Percentiles rank a stretch among this genome's conserved stretches.
Conservation (phyloP, 805 yeast species). For the Spathaspora boniae region DNA sequence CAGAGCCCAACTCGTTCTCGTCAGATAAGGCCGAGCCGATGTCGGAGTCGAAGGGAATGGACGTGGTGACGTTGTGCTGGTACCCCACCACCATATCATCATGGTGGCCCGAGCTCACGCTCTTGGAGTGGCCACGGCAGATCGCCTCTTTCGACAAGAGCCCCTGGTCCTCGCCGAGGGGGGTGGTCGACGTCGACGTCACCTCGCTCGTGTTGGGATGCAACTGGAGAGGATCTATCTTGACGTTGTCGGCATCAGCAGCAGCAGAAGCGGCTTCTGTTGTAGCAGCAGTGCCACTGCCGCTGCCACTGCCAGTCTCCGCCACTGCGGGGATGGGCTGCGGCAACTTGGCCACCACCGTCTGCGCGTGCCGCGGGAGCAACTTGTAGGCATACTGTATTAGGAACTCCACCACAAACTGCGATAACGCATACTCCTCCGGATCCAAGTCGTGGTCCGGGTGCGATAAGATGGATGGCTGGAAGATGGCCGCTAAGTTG, state of each 20-base stretch:
- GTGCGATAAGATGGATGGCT: conserved; percentile 92
- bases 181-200: conserved; percentile 1
- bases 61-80: conserved; percentile 33
- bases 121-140: conserved; percentile 27
- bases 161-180: not conserved
- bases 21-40: conserved; percentile 34
- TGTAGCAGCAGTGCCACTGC: too few species aligned
- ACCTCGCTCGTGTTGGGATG: not conserved
- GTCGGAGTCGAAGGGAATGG: conserved; percentile 46
- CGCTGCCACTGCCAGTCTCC: conserved; percentile 1
- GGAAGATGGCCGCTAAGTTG: conserved; percentile 93
- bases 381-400: conserved; percentile 81
- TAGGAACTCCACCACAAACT: conserved; percentile 82
- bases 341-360: too few species aligned
- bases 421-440: conserved; percentile 83
- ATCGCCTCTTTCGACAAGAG: not conserved
- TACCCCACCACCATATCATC: conserved; percentile 38
- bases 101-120: conserved; percentile 26
- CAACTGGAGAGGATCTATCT: too few species aligned
- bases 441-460: conserved; percentile 92
- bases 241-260: too few species aligned
- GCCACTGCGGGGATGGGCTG: conserved; percentile 1
- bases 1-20: conserved; percentile 12
- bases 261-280: too few species aligned
- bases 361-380: conserved; percentile 41